Percentiles rank a stretch among this genome's conserved stretches.
Evolutionary conservation across 2,329 filamentous ascomycete genomes (phyloP).

Genomic region (Penicillium hesseltinei): DNA sequence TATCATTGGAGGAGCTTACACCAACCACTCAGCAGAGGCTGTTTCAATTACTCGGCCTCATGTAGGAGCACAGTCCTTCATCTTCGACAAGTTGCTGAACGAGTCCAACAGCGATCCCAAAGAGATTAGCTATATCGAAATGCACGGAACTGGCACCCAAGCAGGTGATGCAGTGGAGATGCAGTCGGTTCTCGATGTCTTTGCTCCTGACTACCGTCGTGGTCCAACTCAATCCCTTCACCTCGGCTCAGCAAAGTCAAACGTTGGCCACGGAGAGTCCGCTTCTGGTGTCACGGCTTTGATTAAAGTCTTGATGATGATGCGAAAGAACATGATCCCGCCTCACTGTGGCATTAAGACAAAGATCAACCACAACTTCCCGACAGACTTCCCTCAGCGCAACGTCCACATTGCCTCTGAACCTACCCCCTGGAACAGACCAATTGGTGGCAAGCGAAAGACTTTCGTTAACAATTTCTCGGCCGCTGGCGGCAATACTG

Average conservation of each 20-base stretch:
- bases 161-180: slow-evolving; percentile 82
- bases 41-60: slow-evolving; percentile 84
- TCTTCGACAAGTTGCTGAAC: slow-evolving; percentile 69
- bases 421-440: slow-evolving; percentile 38
- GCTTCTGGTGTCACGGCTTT: slow-evolving; percentile 53
- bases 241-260: slow-evolving; percentile 64
- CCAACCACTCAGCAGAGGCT: slow-evolving; percentile 78
- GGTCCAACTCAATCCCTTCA: slow-evolving; percentile 54
- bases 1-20: slow-evolving; percentile 70
- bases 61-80: slow-evolving; percentile 68
- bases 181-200: slow-evolving; percentile 67
- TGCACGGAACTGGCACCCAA: slow-evolving; percentile 87
- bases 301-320: slow-evolving; percentile 41
- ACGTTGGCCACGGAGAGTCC: slow-evolving; percentile 62
- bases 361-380: slow-evolving; percentile 48
- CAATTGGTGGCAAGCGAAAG: slow-evolving; percentile 35
- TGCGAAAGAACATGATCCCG: slow-evolving; percentile 35
- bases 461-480: slow-evolving; percentile 66
- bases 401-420: slow-evolving; percentile 50
- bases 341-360: slow-evolving; percentile 39
- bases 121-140: slow-evolving; percentile 80
- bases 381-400: slow-evolving; percentile 43
- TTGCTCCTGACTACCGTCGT: slow-evolving; percentile 54
- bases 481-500: slow-evolving; percentile 70
- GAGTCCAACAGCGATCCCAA: slow-evolving; percentile 72